phyloP scores from a whole-genome alignment of 306 rosid species.

The Sicyos edulis region DNA sequence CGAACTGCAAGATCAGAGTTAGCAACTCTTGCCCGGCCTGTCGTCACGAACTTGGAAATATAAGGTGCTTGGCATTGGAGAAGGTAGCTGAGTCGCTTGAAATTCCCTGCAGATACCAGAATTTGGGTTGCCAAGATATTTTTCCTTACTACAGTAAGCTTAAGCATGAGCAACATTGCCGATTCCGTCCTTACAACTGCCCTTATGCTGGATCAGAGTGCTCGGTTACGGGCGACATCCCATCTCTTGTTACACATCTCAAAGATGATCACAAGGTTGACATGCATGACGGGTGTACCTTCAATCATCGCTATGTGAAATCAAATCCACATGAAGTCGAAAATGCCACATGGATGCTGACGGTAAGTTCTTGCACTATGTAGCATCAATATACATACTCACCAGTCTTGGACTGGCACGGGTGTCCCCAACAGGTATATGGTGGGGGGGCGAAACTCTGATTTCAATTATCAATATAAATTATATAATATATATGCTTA shows the following conservation, averaged over 20 bases:
- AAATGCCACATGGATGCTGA: constrained; percentile 97
- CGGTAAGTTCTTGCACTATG: constrained; percentile 42
- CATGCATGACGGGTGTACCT: constrained; percentile 89
- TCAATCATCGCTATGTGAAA: constrained; percentile 87
- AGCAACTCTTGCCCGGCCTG: constrained; percentile 86
- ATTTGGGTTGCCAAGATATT: constrained; percentile 70
- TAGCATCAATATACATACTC: background rate
- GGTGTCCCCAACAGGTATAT: no score
- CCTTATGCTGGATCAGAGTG: constrained; percentile 95
- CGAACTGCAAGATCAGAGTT: constrained; percentile 68
- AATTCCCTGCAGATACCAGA: constrained; percentile 80
- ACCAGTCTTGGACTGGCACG: no score
- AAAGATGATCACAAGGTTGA: constrained; percentile 85
- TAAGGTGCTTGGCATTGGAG: constrained; percentile 94
- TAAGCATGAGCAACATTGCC: constrained; percentile 76
- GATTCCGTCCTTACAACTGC: constrained; percentile 75
- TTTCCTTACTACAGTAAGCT: constrained; percentile 73
- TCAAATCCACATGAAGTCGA: constrained; percentile 87
- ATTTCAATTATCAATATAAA: no score
- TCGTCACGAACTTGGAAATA: constrained; percentile 67
- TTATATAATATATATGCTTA: no score
- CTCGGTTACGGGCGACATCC: constrained; percentile 74
- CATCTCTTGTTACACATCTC: constrained; percentile 68
- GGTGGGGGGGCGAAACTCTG: no score
- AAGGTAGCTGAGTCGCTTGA: constrained; percentile 84